Percentiles rank a stretch among this genome's conserved stretches.
These are phyloP conservation scores for Pelagomonas calceolata DNA, from an alignment of 108 stramenopile genomes.

Conservation along the genomic window DNA sequence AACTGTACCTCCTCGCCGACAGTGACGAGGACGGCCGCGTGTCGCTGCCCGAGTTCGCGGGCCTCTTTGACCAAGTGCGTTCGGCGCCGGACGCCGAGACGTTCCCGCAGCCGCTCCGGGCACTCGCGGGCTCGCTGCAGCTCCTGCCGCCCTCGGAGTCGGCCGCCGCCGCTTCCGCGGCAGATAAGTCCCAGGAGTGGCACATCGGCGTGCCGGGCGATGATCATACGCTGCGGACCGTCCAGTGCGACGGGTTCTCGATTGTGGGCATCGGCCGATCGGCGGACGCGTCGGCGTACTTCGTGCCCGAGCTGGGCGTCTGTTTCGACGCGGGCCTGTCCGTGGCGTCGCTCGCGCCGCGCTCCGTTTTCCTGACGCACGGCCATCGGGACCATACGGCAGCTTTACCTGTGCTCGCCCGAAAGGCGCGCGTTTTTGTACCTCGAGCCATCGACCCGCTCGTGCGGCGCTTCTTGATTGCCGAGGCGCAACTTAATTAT, in stretches of 20 bases:
- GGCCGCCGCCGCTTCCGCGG: slow-evolving; percentile 26
- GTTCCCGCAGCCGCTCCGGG: slow-evolving; percentile 45
- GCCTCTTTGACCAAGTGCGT: slow-evolving; percentile 41
- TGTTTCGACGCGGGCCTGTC: slow-evolving; percentile 44
- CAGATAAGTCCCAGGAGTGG: slow-evolving; percentile 22
- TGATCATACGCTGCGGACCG: slow-evolving; percentile 42
- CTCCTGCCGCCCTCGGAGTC: slow-evolving; percentile 39
- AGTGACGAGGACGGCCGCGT: slow-evolving; percentile 36
- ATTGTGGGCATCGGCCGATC: slow-evolving; percentile 33
- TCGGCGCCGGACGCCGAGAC: slow-evolving; percentile 22
- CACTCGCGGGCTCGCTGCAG: slow-evolving; percentile 45
- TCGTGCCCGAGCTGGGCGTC: slow-evolving; percentile 43
- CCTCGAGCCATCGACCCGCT: slow-evolving; percentile 28
- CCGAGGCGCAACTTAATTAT: slow-evolving; percentile 50
- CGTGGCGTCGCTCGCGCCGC: slow-evolving; percentile 35
- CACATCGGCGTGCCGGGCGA: slow-evolving; percentile 48
- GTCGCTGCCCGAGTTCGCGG: slow-evolving; percentile 33
- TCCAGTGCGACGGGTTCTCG: slow-evolving; percentile 31
- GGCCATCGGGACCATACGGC: slow-evolving; percentile 52
- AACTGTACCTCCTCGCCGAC: slow-evolving; percentile 41
- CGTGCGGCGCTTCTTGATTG: slow-evolving; percentile 32
- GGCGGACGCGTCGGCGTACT: slow-evolving; percentile 48
- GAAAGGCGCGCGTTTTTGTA: slow-evolving; percentile 15
- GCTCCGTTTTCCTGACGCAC: slow-evolving; percentile 43
- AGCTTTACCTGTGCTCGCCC: slow-evolving; percentile 39